A percentile compares a stretch with the other conserved stretches of the same genome.
Evolutionary conservation across 257 asterid genomes (phyloP).

Genomic region (Linaria vulgaris): DNA sequence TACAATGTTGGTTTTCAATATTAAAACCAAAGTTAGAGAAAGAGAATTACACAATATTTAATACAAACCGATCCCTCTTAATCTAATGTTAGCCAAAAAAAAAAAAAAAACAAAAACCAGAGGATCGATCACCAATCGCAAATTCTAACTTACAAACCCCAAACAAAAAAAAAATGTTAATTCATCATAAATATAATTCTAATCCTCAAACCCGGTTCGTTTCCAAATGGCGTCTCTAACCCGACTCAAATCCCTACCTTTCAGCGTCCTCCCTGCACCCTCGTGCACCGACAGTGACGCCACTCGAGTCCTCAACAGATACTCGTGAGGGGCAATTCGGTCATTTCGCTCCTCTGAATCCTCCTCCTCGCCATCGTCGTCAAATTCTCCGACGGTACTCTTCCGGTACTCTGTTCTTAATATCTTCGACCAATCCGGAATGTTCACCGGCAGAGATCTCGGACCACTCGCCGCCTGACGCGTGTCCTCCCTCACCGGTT

Average conservation of each 20-base stretch:
- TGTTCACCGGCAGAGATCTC: conserved; percentile 63
- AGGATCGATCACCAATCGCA: too few species aligned
- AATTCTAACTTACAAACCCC: too few species aligned
- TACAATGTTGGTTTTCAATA: too few species aligned
- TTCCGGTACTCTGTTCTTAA: conserved; percentile 49
- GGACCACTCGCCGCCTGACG: conserved; percentile 23
- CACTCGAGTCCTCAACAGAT: conserved; percentile 66
- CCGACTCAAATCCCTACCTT: conserved; percentile 89
- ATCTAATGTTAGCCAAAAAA: conserved; percentile 28
- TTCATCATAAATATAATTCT: conserved; percentile 32
- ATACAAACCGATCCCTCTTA: conserved; percentile 23
- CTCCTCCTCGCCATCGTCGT: conserved; percentile 25
- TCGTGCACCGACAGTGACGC: conserved; percentile 19
- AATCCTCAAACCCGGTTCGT: conserved; percentile 62
- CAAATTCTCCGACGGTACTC: conserved; percentile 27
- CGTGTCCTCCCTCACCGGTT: conserved; percentile 30
- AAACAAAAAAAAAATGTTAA: conserved; percentile 16
- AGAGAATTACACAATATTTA: too few species aligned
- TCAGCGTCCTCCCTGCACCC: conserved; percentile 52
- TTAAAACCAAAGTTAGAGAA: too few species aligned
- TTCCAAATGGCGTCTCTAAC: conserved; percentile 94
- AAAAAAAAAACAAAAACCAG: conserved; percentile 33
- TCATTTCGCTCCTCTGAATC: conserved; percentile 37
- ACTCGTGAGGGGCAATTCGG: conserved; percentile 75
- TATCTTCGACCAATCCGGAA: conserved; percentile 84